phyloP scores from a whole-genome alignment of 2,329 filamentous ascomycete genomes.

The Pseudogymnoascus sp. region DNA sequence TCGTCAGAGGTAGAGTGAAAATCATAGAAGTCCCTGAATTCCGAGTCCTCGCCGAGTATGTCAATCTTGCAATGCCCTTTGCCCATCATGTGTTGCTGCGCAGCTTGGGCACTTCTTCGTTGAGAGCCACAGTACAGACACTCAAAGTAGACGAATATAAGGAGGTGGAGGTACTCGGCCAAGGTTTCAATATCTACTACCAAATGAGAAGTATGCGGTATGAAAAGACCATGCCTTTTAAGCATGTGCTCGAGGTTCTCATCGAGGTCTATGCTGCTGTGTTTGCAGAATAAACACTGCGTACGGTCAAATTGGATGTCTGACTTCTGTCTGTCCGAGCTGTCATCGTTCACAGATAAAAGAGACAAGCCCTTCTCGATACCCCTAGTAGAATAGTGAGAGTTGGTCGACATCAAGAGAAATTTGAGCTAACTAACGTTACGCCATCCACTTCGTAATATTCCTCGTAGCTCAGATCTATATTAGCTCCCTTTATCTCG shows the following conservation, averaged over 20 bases:
- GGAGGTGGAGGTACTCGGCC: conserved; percentile 38
- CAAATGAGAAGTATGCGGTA: conserved; percentile 33
- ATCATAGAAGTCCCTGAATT: conserved; percentile 36
- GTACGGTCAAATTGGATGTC: conserved; percentile 21
- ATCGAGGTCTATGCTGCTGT: conserved; percentile 25
- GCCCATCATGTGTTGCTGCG: conserved; percentile 42
- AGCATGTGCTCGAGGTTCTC: conserved; percentile 40
- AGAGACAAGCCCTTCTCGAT: conserved; percentile 3
- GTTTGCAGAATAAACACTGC: conserved; percentile 37
- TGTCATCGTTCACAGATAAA: conserved; percentile 1
- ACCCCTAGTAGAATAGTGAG: conserved; percentile 3
- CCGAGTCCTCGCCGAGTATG: conserved; percentile 27
- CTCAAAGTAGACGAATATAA: conserved; percentile 40
- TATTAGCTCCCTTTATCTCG: background rate
- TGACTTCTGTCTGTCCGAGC: conserved; percentile 4
- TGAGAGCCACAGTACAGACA: conserved; percentile 42
- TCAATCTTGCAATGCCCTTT: conserved; percentile 41
- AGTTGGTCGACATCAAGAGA: background rate
- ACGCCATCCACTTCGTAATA: background rate
- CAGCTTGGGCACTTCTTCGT: conserved; percentile 34
- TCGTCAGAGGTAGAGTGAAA: conserved; percentile 13
- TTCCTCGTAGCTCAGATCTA: background rate
- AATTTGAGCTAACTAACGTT: background rate
- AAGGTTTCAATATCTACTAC: conserved; percentile 39
- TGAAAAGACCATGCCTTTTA: conserved; percentile 36